Percentiles rank a stretch among this genome's conserved stretches.
phyloP scores from a whole-genome alignment of 192 early-diverging fungal genomes.

The Spizellomyces punctatus region DNA sequence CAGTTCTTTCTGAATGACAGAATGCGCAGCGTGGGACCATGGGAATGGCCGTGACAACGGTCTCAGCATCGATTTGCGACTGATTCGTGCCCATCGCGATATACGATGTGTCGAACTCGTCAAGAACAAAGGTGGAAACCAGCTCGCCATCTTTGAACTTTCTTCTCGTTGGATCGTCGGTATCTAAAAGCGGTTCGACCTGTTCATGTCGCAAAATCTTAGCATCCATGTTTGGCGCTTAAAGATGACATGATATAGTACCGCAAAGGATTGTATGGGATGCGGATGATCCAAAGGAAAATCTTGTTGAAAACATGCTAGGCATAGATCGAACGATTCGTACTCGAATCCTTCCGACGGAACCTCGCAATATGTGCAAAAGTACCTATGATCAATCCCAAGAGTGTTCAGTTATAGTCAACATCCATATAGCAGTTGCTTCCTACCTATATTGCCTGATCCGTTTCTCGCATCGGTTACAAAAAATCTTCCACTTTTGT shows the following conservation, averaged over 20 bases:
- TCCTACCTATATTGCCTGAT: slow-evolving; percentile 76
- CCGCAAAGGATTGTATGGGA: slow-evolving; percentile 78
- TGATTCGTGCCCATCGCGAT: slow-evolving; percentile 11
- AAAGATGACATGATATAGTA: neutral
- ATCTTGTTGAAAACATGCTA: slow-evolving; percentile 32
- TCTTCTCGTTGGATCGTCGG: slow-evolving; percentile 40
- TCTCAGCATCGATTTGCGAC: neutral
- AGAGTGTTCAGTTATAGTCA: neutral
- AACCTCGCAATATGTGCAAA: slow-evolving; percentile 81
- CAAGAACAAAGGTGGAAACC: slow-evolving; percentile 62
- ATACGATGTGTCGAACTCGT: slow-evolving; percentile 51
- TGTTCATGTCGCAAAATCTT: no score
- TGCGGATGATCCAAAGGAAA: slow-evolving; percentile 66
- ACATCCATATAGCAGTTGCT: neutral
- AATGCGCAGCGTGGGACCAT: slow-evolving; percentile 23
- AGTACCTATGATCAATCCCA: slow-evolving; percentile 43
- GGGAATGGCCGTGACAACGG: neutral
- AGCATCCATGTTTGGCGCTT: no score
- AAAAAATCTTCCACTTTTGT: slow-evolving; percentile 67
- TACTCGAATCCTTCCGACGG: slow-evolving; percentile 65
- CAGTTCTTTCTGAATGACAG: slow-evolving; percentile 53
- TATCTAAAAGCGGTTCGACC: slow-evolving; percentile 36
- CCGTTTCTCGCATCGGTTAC: slow-evolving; percentile 76
- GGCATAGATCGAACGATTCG: slow-evolving; percentile 75
- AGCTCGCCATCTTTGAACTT: slow-evolving; percentile 50